These are phyloP conservation scores for Colletotrichum sp. DNA, from an alignment of 2,329 filamentous ascomycete genomes.

Conservation along the genomic window DNA sequence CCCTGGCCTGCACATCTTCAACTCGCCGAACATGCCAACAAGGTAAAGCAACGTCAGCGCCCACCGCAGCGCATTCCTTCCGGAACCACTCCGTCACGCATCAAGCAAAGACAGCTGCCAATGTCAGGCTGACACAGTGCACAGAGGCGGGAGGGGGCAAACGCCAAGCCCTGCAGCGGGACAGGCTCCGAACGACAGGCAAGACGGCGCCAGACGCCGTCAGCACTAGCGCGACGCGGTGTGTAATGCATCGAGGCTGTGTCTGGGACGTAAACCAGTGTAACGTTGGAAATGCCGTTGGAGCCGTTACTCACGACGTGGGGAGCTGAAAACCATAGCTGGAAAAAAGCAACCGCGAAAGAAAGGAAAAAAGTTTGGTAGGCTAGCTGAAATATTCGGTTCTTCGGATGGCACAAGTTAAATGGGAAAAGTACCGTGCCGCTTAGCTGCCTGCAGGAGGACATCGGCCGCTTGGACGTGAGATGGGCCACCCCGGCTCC, in stretches of 20 bases:
- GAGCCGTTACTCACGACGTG: neutral
- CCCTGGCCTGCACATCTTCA: accelerated
- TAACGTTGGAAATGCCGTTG: neutral
- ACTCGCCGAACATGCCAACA: accelerated
- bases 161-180: neutral
- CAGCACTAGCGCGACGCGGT: neutral
- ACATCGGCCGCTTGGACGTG: neutral
- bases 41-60: neutral
- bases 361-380: neutral
- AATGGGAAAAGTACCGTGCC: neutral
- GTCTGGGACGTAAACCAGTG: neutral
- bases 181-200: neutral
- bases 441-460: neutral
- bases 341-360: neutral
- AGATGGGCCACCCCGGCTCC: neutral
- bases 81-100: neutral
- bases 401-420: neutral
- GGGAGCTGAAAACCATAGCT: neutral
- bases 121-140: neutral
- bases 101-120: neutral
- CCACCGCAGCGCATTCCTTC: neutral
- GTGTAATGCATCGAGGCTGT: neutral
- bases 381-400: neutral
- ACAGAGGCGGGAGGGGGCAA: neutral
- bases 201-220: neutral